Evolutionary conservation across 805 yeast species (phyloP).

Genomic region (Nakazawaea laoshanensis): DNA sequence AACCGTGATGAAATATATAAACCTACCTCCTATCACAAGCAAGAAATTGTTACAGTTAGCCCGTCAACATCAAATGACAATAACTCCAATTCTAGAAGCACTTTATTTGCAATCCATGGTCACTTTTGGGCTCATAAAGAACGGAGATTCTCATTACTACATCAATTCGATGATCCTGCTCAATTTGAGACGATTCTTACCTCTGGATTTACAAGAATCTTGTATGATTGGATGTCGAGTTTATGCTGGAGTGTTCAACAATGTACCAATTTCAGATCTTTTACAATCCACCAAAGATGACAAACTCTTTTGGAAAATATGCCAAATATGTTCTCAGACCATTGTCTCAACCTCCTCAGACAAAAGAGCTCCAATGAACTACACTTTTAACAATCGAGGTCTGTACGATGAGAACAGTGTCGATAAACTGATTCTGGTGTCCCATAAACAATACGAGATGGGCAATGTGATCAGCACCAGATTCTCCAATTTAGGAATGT

Average conservation of each 20-base stretch:
- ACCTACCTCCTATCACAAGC: background rate
- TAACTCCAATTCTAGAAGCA: slow-evolving; percentile 7
- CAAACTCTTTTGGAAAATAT: slow-evolving; percentile 7
- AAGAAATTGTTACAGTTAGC: background rate
- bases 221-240: slow-evolving; percentile 6
- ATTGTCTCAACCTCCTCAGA: background rate
- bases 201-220: background rate
- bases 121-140: background rate
- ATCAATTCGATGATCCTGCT: slow-evolving; percentile 7
- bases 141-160: slow-evolving; percentile 1
- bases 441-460: background rate
- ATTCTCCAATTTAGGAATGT: slow-evolving; percentile 8
- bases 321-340: background rate
- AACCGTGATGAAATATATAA: slow-evolving; percentile 2
- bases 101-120: slow-evolving; percentile 1
- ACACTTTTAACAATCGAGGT: background rate
- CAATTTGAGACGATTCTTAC: slow-evolving; percentile 6
- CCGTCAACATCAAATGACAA: slow-evolving; percentile 1
- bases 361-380: slow-evolving; percentile 3
- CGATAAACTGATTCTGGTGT: background rate
- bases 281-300: background rate
- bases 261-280: slow-evolving; percentile 6
- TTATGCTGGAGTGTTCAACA: slow-evolving; percentile 4
- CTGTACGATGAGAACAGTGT: slow-evolving; percentile 1
- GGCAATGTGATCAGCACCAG: background rate